These are phyloP conservation scores for Hanseniaspora jakobsenii DNA, from an alignment of 805 yeast genomes.

Conservation along the genomic window DNA sequence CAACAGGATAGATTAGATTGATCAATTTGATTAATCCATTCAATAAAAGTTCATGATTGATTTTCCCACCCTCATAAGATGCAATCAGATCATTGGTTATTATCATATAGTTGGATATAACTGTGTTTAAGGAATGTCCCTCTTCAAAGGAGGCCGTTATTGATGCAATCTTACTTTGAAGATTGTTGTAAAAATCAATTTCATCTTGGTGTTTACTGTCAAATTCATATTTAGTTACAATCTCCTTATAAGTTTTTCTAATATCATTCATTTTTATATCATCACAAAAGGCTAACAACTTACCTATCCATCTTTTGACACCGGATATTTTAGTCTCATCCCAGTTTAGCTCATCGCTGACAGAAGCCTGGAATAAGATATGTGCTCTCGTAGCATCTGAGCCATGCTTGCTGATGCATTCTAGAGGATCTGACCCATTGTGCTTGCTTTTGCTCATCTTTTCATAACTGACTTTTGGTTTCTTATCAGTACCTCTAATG, in stretches of 20 bases:
- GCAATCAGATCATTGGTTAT: conserved; percentile 36
- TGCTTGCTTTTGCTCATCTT: conserved; percentile 95
- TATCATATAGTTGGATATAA: conserved; percentile 84
- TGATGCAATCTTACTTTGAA: conserved; percentile 36
- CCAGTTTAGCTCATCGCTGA: conserved; percentile 74
- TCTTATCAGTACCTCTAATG: conserved; percentile 38
- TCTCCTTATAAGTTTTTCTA: neutral
- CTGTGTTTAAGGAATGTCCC: conserved; percentile 62
- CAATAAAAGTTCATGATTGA: conserved; percentile 34
- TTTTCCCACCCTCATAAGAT: conserved; percentile 25
- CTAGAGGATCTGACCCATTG: conserved; percentile 85
- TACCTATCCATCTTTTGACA: conserved; percentile 71
- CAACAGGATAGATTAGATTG: conserved; percentile 61
- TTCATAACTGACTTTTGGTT: conserved; percentile 54
- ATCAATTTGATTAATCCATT: conserved; percentile 44
- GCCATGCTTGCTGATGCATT: conserved; percentile 64
- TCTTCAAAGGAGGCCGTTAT: conserved; percentile 50
- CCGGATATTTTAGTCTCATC: conserved; percentile 81
- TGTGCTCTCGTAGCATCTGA: conserved; percentile 94
- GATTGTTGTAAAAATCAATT: conserved; percentile 43
- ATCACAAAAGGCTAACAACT: conserved; percentile 31
- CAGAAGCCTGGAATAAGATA: conserved; percentile 82
- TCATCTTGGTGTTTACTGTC: conserved; percentile 34
- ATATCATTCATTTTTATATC: conserved; percentile 19
- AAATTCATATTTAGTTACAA: neutral